Conservation (phyloP, 768 basidiomycete genomes). For the Rhodotorula taiwanensis region DNA sequence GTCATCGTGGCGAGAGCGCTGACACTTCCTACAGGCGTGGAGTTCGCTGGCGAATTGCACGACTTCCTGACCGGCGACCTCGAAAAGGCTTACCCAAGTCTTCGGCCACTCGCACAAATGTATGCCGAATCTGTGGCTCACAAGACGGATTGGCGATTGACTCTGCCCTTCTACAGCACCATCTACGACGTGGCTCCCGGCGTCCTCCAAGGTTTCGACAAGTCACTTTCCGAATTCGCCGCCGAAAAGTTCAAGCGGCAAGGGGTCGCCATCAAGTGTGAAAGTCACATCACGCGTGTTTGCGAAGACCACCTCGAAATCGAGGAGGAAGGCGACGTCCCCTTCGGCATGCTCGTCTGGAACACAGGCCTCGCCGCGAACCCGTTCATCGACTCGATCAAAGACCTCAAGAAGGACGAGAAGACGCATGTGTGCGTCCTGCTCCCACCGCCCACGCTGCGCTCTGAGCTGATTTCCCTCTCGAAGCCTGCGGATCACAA, state of each 20-base stretch:
- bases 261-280: slow-evolving; percentile 64
- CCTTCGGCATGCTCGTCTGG: slow-evolving; percentile 77
- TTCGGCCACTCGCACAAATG: slow-evolving; percentile 62
- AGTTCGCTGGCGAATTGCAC: slow-evolving; percentile 70
- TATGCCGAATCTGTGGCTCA: not conserved
- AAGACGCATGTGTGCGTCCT: slow-evolving; percentile 10
- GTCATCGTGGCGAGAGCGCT: no score
- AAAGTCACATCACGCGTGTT: slow-evolving; percentile 66
- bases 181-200: slow-evolving; percentile 73
- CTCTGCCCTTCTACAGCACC: slow-evolving; percentile 42
- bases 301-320: slow-evolving; percentile 44
- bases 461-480: no score
- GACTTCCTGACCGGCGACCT: slow-evolving; percentile 68
- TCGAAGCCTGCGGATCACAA: slow-evolving; percentile 51
- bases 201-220: slow-evolving; percentile 70
- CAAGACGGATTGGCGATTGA: no score
- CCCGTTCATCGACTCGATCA: slow-evolving; percentile 61
- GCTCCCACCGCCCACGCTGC: no score
- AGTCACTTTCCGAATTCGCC: slow-evolving; percentile 55
- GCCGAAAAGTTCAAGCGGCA: slow-evolving; percentile 58
- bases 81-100: slow-evolving; percentile 55
- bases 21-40: slow-evolving; percentile 47
- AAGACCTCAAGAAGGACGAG: slow-evolving; percentile 50
- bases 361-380: slow-evolving; percentile 78
- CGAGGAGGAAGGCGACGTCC: slow-evolving; percentile 57